Percentiles rank a stretch among this genome's conserved stretches.
Evolutionary conservation across 2,329 filamentous ascomycete genomes (phyloP).

Genomic region (Epichloe brachyelytri): DNA sequence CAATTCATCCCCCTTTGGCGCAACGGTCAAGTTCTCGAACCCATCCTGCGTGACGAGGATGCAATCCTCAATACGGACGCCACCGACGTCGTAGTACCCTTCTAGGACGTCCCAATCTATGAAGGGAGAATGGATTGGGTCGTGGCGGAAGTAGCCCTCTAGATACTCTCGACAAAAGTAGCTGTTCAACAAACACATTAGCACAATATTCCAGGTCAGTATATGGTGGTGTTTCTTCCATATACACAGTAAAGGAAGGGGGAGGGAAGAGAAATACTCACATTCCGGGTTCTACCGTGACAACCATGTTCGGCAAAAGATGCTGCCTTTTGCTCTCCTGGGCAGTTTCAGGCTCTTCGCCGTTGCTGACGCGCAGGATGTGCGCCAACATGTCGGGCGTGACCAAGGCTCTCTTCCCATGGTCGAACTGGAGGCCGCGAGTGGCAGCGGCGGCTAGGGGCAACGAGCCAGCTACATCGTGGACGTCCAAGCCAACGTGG

Average conservation of each 20-base stretch:
- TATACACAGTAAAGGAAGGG: background rate
- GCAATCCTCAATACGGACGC: constrained; percentile 87
- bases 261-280: constrained; percentile 19
- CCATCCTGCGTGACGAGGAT: constrained; percentile 67
- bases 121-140: constrained; percentile 44
- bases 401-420: constrained; percentile 29
- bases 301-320: constrained; percentile 51
- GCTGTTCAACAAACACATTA: constrained; percentile 22
- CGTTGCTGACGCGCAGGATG: background rate
- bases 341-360: constrained; percentile 8
- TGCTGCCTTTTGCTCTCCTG: constrained; percentile 20
- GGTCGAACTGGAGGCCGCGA: constrained; percentile 17
- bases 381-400: constrained; percentile 21
- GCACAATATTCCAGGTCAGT: background rate
- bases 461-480: constrained; percentile 37
- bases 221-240: background rate
- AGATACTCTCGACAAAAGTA: constrained; percentile 68
- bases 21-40: constrained; percentile 70
- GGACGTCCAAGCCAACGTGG: constrained; percentile 52
- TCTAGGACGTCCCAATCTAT: constrained; percentile 54
- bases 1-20: constrained; percentile 63
- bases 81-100: constrained; percentile 65
- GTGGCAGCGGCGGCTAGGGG: constrained; percentile 23
- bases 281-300: constrained; percentile 70
- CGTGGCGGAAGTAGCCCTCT: constrained; percentile 52